phyloP scores from a whole-genome alignment of 1,284 basidiomycete species.

The Pseudozyma sp. region DNA sequence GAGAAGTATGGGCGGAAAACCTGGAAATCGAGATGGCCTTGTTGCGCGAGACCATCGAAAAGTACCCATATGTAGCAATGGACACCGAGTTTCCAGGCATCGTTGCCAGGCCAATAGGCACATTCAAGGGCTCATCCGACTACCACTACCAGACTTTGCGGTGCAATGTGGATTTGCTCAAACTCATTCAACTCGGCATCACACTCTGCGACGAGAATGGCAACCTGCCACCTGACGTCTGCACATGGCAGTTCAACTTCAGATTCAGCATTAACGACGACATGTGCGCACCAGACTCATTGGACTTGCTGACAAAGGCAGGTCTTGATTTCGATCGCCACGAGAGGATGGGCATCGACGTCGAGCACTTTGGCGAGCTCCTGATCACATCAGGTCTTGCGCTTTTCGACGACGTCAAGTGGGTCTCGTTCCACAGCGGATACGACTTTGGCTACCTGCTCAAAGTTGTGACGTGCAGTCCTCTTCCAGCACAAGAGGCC shows the following conservation, averaged over 20 bases:
- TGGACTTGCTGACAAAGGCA: slow-evolving; percentile 92
- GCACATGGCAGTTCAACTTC: slow-evolving; percentile 99
- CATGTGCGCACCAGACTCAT: slow-evolving; percentile 97
- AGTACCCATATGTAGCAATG: slow-evolving; percentile 95
- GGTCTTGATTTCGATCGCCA: slow-evolving; percentile 96
- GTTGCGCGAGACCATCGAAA: slow-evolving; percentile 86
- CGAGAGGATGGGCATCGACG: slow-evolving; percentile 89
- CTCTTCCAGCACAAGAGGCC: slow-evolving; percentile 88
- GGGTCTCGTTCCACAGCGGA: slow-evolving; percentile 99
- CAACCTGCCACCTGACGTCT: slow-evolving; percentile 81
- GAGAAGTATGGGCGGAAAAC: slow-evolving; percentile 92
- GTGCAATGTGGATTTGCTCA: slow-evolving; percentile 92
- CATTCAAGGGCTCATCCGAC: slow-evolving; percentile 95
- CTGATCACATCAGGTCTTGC: slow-evolving; percentile 96
- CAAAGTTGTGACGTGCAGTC: slow-evolving; percentile 88
- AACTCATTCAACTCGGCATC: slow-evolving; percentile 96
- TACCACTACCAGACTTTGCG: slow-evolving; percentile 99
- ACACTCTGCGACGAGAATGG: slow-evolving; percentile 94
- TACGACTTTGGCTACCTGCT: slow-evolving; percentile 99
- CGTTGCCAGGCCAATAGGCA: slow-evolving; percentile 94
- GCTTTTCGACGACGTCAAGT: slow-evolving; percentile 87
- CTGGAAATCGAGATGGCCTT: slow-evolving; percentile 90
- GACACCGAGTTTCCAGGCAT: slow-evolving; percentile 99
- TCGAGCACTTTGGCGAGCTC: slow-evolving; percentile 95
- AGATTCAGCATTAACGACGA: slow-evolving; percentile 90